phyloP scores from a whole-genome alignment of 2,329 filamentous ascomycete species.

The Fusarium kyushuense region DNA sequence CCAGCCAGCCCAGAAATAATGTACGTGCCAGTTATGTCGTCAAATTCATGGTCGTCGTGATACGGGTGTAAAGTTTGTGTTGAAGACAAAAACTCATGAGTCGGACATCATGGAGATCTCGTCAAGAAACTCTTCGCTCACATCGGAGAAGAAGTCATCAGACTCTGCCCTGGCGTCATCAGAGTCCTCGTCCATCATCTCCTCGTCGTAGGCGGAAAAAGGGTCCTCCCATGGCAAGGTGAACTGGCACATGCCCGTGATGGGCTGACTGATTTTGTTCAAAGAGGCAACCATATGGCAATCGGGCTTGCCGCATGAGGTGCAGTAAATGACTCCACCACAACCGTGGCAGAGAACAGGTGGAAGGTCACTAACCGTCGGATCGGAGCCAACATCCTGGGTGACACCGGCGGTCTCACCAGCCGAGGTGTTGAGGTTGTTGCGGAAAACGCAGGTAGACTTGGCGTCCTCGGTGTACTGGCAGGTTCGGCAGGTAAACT shows the following conservation, averaged over 20 bases:
- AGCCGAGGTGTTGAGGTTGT: constrained; percentile 89
- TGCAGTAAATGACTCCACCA: constrained; percentile 59
- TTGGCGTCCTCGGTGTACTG: constrained; percentile 88
- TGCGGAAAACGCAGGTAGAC: constrained; percentile 94
- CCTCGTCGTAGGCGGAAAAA: constrained; percentile 56
- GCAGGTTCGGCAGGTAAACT: constrained; percentile 97
- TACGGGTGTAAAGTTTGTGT: not conserved
- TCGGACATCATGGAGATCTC: constrained; percentile 42
- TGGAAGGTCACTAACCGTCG: constrained; percentile 85
- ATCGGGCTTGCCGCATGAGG: constrained; percentile 52
- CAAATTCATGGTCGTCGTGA: constrained; percentile 22
- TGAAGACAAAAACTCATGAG: constrained; percentile 22
- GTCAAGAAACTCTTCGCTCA: constrained; percentile 41
- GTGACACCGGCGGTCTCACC: constrained; percentile 97
- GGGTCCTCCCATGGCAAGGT: constrained; percentile 50
- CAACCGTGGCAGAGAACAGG: constrained; percentile 61
- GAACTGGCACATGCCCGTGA: constrained; percentile 50
- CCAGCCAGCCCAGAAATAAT: constrained; percentile 36
- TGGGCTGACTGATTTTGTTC: constrained; percentile 40
- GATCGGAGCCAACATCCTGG: constrained; percentile 96
- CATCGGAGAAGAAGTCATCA: constrained; percentile 39
- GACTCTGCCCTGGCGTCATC: constrained; percentile 33
- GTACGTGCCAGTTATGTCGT: constrained; percentile 30
- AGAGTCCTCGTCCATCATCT: constrained; percentile 50
- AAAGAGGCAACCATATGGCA: constrained; percentile 40